Percentiles rank a stretch among this genome's conserved stretches.
Evolutionary conservation across 495 filamentous ascomycete genomes (phyloP).

Genomic region (Neurospora tetraspora): DNA sequence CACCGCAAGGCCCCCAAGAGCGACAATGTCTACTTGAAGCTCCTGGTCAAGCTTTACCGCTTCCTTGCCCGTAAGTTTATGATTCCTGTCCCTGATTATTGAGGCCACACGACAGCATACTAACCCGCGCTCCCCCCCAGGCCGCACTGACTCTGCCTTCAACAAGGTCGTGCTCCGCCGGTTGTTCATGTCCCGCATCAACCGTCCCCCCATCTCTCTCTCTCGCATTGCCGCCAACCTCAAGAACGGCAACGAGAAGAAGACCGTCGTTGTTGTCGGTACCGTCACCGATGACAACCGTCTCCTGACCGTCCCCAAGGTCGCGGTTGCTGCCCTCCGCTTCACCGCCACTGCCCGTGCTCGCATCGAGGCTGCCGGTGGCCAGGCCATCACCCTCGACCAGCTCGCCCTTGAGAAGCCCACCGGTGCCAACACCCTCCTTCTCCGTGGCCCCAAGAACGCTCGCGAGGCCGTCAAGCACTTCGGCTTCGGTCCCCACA

Average conservation of each 20-base stretch:
- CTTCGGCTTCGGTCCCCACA: conserved; percentile 96
- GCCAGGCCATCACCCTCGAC: conserved; percentile 88
- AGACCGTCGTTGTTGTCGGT: conserved; percentile 86
- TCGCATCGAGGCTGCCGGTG: conserved; percentile 83
- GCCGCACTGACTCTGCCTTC: conserved; percentile 92
- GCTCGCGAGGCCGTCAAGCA: conserved; percentile 95
- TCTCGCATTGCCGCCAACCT: conserved; percentile 72
- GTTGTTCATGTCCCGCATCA: conserved; percentile 94
- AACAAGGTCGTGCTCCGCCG: conserved; percentile 95
- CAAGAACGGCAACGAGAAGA: conserved; percentile 61
- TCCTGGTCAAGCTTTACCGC: conserved; percentile 97
- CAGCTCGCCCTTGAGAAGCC: conserved; percentile 89
- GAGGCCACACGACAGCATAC: neutral
- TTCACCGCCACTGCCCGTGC: conserved; percentile 95
- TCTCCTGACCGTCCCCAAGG: conserved; percentile 77
- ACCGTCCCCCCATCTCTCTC: conserved; percentile 89
- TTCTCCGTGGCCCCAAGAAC: conserved; percentile 96
- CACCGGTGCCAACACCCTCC: conserved; percentile 86
- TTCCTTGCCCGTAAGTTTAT: conserved; percentile 84
- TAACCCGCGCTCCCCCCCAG: conserved; percentile 31
- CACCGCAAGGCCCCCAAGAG: conserved; percentile 94
- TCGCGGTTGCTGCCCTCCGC: conserved; percentile 81
- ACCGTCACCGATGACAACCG: conserved; percentile 96
- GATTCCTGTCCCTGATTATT: neutral
- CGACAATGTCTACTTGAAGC: conserved; percentile 95